These are phyloP conservation scores for Camelina hispida DNA, from an alignment of 345 rosid genomes.

Conservation along the genomic window DNA sequence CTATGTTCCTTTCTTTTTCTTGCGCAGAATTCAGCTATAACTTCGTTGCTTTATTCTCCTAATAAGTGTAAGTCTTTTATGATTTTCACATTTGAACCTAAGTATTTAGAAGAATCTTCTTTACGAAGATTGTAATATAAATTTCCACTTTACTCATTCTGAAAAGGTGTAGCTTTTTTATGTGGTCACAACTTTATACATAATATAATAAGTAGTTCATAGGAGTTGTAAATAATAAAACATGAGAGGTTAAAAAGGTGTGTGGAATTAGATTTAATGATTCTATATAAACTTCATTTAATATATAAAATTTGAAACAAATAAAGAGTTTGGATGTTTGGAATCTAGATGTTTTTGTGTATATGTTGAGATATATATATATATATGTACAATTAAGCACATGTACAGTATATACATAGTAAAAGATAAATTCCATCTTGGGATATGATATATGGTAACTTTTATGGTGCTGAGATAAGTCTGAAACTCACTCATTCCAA, in stretches of 20 bases:
- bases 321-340: background rate
- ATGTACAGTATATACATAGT: conserved; percentile 15
- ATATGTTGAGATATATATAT: background rate
- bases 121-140: conserved; percentile 34
- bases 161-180: conserved; percentile 38
- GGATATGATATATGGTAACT: conserved; percentile 48
- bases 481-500: conserved; percentile 47
- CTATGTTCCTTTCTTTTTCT: conserved; percentile 27
- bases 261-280: background rate
- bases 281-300: background rate
- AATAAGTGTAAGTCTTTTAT: conserved; percentile 32
- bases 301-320: background rate
- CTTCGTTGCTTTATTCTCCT: conserved; percentile 31
- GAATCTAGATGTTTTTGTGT: conserved; percentile 8
- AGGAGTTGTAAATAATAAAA: background rate
- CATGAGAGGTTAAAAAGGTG: conserved; percentile 10
- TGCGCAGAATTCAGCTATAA: conserved; percentile 26
- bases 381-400: background rate
- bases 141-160: conserved; percentile 38
- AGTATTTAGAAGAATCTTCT: conserved; percentile 36
- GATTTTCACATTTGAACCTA: conserved; percentile 36
- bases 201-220: background rate
- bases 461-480: conserved; percentile 43
- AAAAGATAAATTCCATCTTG: conserved; percentile 44
- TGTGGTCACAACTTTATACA: conserved; percentile 33